These are phyloP conservation scores for Backusella mclennaniae DNA, from an alignment of 192 early-diverging fungal genomes.

Conservation along the genomic window DNA sequence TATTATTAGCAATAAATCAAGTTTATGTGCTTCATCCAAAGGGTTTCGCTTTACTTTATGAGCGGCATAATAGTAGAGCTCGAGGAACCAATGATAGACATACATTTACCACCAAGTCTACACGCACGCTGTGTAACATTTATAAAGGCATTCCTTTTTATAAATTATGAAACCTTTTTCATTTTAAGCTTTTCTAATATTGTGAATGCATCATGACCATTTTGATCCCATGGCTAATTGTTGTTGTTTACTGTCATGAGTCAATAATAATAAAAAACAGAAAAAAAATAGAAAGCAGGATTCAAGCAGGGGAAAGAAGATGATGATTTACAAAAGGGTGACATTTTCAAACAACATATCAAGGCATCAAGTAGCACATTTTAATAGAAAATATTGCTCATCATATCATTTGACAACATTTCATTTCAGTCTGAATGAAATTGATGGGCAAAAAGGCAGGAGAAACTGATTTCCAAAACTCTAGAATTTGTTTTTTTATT, in stretches of 20 bases:
- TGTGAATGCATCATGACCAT: neutral
- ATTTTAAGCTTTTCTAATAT: neutral
- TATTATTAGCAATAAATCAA: neutral
- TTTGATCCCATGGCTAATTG: neutral
- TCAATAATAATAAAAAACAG: too few relatives aligned
- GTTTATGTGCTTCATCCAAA: neutral
- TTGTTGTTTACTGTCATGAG: neutral
- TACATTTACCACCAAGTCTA: neutral
- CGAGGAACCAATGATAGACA: neutral
- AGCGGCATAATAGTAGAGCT: neutral
- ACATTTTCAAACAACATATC: neutral
- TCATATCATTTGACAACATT: conserved; percentile 8
- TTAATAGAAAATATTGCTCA: neutral
- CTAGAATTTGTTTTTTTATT: neutral
- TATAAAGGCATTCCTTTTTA: neutral
- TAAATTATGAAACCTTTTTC: neutral
- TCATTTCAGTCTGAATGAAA: neutral
- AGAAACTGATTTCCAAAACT: neutral
- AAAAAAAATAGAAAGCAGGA: too few relatives aligned
- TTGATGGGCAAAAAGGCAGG: neutral
- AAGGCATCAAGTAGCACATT: neutral
- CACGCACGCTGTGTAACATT: neutral
- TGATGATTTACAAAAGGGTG: neutral
- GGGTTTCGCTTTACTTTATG: neutral
- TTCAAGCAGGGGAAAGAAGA: neutral